Base-by-base conservation (phyloP, 2,329 filamentous ascomycete species). In the Cordyceps militaris region DNA sequence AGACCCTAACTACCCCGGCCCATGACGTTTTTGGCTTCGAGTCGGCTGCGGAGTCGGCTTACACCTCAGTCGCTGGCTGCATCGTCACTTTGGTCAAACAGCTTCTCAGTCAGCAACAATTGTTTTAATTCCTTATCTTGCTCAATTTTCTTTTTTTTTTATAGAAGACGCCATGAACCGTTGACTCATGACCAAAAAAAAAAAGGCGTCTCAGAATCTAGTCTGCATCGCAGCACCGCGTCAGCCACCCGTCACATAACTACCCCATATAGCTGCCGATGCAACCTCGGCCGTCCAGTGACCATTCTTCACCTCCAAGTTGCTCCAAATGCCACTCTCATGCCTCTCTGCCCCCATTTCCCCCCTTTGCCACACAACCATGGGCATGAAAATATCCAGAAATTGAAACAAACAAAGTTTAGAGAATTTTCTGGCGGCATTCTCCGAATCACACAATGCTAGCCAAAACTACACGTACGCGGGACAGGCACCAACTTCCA, bases 191-290 rank as follows among this genome's bases (percentile, higher is more conserved):
- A 19, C 9, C 30, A 56, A 36, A 48, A 56, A 19, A 14, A 42
- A 56, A 36, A 48, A 56, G 34, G 53, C 24, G 53, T 56, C 21
- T 16, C 3, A 32, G 23, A 34, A 40, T 48, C 53, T 48, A 40
- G 53, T 56, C 48, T 32, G 52, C 53, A 56, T 56, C 53, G 32
- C 53, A 26, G 43, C 53, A 56, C 43, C n/a, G 43, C 53, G 44
- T 56, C 53, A 56, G 53, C 53, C 53, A 56, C 51, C 51, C 24
- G 13, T n/a, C 19, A 9, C 14, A 19, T 14, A 28, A 30, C 34
- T 48, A 9, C 30, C 26, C 43, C 23, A 36, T 40, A 24, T 52
- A n/a, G 14, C 28, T n/a, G 42, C 32, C 32, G 32, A 56, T 56
- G 53, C 53, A 48, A 56, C 53, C 53, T 48, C 43, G 23, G 43